Conservation (phyloP, 805 yeast genomes). For the Metschnikowia aberdeeniae region DNA sequence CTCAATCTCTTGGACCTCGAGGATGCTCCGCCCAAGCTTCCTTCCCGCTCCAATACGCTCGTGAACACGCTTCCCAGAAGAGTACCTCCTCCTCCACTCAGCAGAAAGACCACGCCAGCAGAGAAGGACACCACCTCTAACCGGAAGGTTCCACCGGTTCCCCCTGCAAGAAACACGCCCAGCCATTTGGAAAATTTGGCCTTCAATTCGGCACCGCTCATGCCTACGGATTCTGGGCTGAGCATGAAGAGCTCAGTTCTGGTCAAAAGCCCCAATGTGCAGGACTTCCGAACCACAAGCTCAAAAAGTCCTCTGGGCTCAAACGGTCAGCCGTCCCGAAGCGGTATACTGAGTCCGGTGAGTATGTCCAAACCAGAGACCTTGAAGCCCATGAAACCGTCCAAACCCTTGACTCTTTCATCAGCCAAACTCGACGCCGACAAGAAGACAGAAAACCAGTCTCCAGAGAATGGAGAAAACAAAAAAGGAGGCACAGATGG, state of each 20-base stretch:
- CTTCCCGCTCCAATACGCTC: conserved; percentile 15
- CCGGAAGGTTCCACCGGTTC: conserved; percentile 5
- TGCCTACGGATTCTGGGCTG: conserved; percentile 29
- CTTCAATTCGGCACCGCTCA: conserved; percentile 35
- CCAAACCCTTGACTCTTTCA: conserved; percentile 13
- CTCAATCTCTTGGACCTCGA: conserved; percentile 34
- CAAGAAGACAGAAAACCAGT: background rate
- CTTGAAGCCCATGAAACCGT: conserved; percentile 19
- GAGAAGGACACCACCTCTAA: too few species aligned
- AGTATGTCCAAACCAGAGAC: conserved; percentile 14
- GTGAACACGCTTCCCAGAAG: conserved; percentile 21
- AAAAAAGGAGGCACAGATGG: too few species aligned
- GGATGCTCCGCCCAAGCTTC: conserved; percentile 22
- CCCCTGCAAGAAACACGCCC: conserved; percentile 8
- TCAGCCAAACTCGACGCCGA: conserved; percentile 13
- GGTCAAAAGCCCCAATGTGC: background rate
- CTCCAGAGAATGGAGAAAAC: background rate
- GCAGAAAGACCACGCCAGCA: conserved; percentile 12
- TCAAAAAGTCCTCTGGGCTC: too few species aligned
- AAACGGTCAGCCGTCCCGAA: too few species aligned
- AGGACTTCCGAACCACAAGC: too few species aligned
- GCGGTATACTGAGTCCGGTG: background rate
- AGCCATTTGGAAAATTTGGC: conserved; percentile 21
- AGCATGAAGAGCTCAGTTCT: background rate
- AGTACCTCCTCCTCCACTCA: conserved; percentile 28